Percentiles rank a stretch among this genome's conserved stretches.
Evolutionary conservation across 1,284 basidiomycete species (phyloP).

Genomic region (Apiotrichum siamense): DNA sequence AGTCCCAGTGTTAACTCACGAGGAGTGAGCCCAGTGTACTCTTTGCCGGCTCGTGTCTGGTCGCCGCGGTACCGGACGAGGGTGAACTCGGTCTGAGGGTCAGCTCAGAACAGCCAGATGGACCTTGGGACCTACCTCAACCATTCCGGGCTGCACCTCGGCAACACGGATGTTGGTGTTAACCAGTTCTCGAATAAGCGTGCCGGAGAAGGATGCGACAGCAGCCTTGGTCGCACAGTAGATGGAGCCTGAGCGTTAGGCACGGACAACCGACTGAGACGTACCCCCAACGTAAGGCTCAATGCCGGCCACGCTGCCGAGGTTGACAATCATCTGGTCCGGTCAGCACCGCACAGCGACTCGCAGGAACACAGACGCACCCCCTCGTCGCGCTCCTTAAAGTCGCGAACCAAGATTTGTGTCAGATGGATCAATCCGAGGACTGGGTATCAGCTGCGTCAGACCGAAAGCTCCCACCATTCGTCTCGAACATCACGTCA

Average conservation of each 20-base stretch:
- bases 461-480: constrained; percentile 45
- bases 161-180: constrained; percentile 86
- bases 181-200: constrained; percentile 76
- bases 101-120: too few species aligned
- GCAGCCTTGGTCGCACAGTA: constrained; percentile 56
- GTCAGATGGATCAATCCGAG: constrained; percentile 42
- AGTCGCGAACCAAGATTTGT: constrained; percentile 56
- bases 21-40: constrained; percentile 72
- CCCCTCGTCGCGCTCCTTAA: constrained; percentile 79
- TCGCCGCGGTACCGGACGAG: constrained; percentile 82
- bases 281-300: constrained; percentile 78
- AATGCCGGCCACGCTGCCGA: constrained; percentile 86
- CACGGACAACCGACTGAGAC: background rate
- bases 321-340: constrained; percentile 80
- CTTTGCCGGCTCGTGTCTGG: constrained; percentile 68
- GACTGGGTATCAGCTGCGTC: constrained; percentile 20
- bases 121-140: too few species aligned
- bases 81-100: constrained; percentile 68
- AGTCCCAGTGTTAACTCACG: constrained; percentile 19
- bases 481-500: constrained; percentile 78
- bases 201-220: constrained; percentile 77
- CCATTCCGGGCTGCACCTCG: constrained; percentile 69
- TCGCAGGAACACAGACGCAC: constrained; percentile 23
- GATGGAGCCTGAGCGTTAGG: constrained; percentile 48
- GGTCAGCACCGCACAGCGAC: background rate